Evolutionary conservation across 2,329 filamentous ascomycete species (phyloP).

Genomic region (Alternaria panax): DNA sequence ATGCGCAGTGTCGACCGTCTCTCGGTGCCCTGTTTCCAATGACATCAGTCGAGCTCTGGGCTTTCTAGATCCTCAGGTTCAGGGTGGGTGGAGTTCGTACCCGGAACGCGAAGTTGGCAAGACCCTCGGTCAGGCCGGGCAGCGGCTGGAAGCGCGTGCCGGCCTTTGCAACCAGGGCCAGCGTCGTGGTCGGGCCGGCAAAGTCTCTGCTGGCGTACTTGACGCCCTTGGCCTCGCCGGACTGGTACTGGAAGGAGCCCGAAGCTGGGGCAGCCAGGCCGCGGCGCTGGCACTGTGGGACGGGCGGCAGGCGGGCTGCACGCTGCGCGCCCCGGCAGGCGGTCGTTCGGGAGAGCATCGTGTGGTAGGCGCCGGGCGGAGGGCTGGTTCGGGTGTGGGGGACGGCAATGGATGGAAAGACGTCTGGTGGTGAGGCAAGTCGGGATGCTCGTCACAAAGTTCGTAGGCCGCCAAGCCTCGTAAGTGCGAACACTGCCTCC

Average conservation of each 20-base stretch:
- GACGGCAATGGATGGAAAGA: constrained; percentile 57
- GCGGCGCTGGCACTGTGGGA: constrained; percentile 63
- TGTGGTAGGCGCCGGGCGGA: constrained; percentile 48
- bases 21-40: constrained; percentile 74
- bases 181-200: constrained; percentile 85
- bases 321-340: constrained; percentile 70
- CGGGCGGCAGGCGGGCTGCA: constrained; percentile 66
- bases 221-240: constrained; percentile 83
- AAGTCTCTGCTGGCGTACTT: constrained; percentile 93
- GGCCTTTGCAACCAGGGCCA: constrained; percentile 91
- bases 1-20: constrained; percentile 92
- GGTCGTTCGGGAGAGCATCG: constrained; percentile 73
- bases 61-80: too few relatives aligned
- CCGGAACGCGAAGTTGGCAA: constrained; percentile 98
- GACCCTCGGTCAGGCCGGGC: constrained; percentile 86
- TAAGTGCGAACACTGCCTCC: constrained; percentile 14
- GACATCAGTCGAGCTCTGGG: constrained; percentile 35
- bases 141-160: constrained; percentile 91
- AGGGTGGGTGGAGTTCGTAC: too few relatives aligned
- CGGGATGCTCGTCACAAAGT: constrained; percentile 20
- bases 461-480: constrained; percentile 18
- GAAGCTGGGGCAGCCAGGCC: constrained; percentile 72
- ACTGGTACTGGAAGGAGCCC: constrained; percentile 85
- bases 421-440: constrained; percentile 23
- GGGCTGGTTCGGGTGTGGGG: constrained; percentile 57